Base-by-base conservation (phyloP, 805 yeast genomes). In the Starmerella sirachaensis region DNA sequence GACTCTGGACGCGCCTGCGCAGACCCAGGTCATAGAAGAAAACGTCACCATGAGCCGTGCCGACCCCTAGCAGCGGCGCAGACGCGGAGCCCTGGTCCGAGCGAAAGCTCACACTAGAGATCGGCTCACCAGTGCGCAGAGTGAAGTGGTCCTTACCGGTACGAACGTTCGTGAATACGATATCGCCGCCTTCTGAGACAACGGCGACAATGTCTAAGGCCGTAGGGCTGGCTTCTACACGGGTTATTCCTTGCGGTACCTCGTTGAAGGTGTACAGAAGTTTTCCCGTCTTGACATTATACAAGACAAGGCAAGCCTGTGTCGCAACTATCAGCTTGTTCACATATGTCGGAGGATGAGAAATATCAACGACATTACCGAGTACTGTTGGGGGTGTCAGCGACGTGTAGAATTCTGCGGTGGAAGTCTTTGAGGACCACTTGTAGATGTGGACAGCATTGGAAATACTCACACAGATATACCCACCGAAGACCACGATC, bases 251-350 rank as follows among this genome's bases (percentile, higher is more conserved):
- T 26, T 66, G 62, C 6, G 69, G 56, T 42, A 76, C 72, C 19
- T 55, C 57, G n/a, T 51, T 51, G 3, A 77, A 65, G 23, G 72
- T 69, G 62, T 58, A 81, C 18, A 91, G 50, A 18, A 76, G 52
- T 56, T 78, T 83, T 1, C 84, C 85, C 0, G 94, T 74, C 50
- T 83, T 72, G 38, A 86, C 64, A 53, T 91, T 93, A 59, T 69
- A 70, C 19, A 93, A 61, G 35, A 72, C 57, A 11, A 86, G 41
- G 31, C 70, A 67, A 2, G 70, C 58, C 4, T 76, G 65, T 1
- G 96, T 82, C n/a, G 86, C 82, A 21, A 88, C 75, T 1, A 80
- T 77, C 19, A 93, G 63, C 55, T 91, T 91, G 64, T 91, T 91
- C 53, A 93, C 59, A 55, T 88, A 86, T 0, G 99, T 88, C 21